Conservation (phyloP, 1,284 basidiomycete species). For the Malassezia obtusa region DNA sequence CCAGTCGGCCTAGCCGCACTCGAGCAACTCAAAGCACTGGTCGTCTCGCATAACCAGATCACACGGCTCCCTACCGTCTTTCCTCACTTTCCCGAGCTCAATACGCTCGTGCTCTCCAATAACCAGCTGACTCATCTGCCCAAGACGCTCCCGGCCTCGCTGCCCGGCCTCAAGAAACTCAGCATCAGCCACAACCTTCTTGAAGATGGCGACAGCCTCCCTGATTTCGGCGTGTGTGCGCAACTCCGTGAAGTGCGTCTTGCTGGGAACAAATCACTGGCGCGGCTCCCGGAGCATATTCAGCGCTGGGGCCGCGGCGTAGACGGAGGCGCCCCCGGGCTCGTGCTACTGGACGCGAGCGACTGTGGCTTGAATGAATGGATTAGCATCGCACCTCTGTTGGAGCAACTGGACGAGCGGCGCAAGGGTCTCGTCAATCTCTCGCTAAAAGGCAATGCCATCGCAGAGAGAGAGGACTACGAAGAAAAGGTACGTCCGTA, state of each 20-base stretch:
- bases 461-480: constrained; percentile 21
- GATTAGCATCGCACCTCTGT: constrained; percentile 22
- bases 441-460: constrained; percentile 28
- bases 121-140: constrained; percentile 32
- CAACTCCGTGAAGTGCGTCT: constrained; percentile 38
- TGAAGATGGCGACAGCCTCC: constrained; percentile 12
- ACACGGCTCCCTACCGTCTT: constrained; percentile 17
- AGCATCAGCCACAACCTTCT: constrained; percentile 35
- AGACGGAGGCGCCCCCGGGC: constrained; percentile 28
- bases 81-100: constrained; percentile 40
- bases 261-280: constrained; percentile 25
- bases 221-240: constrained; percentile 35
- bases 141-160: constrained; percentile 24
- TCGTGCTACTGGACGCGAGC: constrained; percentile 34
- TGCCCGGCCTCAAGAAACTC: constrained; percentile 40
- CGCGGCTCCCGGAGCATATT: constrained; percentile 25
- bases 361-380: constrained; percentile 34
- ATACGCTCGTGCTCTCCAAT: constrained; percentile 43
- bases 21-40: constrained; percentile 31
- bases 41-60: constrained; percentile 36
- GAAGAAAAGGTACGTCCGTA: constrained; percentile 19
- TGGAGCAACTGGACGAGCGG: constrained; percentile 5
- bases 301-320: constrained; percentile 35
- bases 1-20: constrained; percentile 24
- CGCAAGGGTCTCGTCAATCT: constrained; percentile 29